phyloP scores from a whole-genome alignment of 2,329 filamentous ascomycete species.

The Nannizzia gypsea region DNA sequence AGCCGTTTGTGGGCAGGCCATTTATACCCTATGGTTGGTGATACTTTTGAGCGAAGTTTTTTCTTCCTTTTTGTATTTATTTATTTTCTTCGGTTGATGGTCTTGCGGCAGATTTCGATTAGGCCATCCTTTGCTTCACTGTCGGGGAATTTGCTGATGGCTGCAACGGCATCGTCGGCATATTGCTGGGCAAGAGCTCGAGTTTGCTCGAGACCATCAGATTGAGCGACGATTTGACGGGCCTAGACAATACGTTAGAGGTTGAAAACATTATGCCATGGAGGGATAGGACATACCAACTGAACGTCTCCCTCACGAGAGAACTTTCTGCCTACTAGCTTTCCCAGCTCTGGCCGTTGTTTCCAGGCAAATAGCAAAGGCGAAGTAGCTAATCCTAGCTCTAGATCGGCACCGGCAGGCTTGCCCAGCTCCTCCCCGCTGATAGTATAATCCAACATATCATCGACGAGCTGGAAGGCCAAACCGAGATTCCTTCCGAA shows the following conservation, averaged over 20 bases:
- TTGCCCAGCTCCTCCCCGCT: constrained; percentile 79
- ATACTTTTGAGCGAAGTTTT: not conserved
- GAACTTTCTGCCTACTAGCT: constrained; percentile 87
- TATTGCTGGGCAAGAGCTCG: constrained; percentile 83
- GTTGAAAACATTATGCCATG: not conserved
- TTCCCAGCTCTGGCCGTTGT: constrained; percentile 69
- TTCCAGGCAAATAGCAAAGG: constrained; percentile 95
- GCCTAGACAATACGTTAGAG: constrained; percentile 45
- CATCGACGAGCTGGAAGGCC: constrained; percentile 94
- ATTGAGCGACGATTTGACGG: constrained; percentile 68
- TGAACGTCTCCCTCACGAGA: constrained; percentile 68
- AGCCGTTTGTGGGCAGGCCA: not conserved
- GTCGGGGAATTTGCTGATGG: constrained; percentile 77
- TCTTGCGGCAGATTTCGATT: constrained; percentile 87
- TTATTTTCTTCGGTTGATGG: constrained; percentile 75
- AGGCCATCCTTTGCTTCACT: constrained; percentile 88
- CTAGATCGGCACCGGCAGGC: constrained; percentile 84
- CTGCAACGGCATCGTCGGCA: constrained; percentile 70
- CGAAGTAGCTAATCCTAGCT: constrained; percentile 85
- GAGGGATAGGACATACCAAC: constrained; percentile 47
- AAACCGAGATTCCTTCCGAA: constrained; percentile 91
- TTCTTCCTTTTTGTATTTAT: constrained; percentile 3
- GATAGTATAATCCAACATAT: constrained; percentile 93
- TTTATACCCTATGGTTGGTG: not conserved
- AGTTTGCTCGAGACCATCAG: constrained; percentile 84